A percentile compares a stretch with the other conserved stretches of the same genome.
Conservation (phyloP, 1,284 basidiomycete genomes). For the Moesziomyces globuligerus region DNA sequence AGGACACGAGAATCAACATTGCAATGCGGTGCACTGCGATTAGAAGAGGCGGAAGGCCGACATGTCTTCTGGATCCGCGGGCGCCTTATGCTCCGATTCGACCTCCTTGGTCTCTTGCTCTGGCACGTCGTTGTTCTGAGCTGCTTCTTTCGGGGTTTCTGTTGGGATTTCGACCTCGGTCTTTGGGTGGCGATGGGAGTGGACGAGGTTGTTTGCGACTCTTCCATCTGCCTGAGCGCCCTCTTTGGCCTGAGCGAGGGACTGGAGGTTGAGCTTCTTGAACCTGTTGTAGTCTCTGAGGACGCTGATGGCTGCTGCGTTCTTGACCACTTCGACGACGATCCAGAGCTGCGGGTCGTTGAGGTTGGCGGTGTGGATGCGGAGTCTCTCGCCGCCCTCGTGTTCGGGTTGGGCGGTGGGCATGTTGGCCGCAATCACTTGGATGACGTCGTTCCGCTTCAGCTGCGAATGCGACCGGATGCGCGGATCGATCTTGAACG, state of each 20-base stretch:
- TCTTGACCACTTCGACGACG: slow-evolving; percentile 57
- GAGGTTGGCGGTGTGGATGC: slow-evolving; percentile 52
- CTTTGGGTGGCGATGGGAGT: too few relatives aligned
- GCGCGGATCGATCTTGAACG: slow-evolving; percentile 59
- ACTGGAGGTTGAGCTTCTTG: slow-evolving; percentile 55
- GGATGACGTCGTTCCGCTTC: slow-evolving; percentile 51
- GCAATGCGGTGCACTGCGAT: too few relatives aligned
- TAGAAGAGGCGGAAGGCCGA: too few relatives aligned
- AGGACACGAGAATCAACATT: too few relatives aligned
- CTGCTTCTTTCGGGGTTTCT: too few relatives aligned
- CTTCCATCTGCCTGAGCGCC: too few relatives aligned
- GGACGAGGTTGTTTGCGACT: too few relatives aligned
- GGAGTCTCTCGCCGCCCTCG: slow-evolving; percentile 6
- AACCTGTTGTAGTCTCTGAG: slow-evolving; percentile 44
- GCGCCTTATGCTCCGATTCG: too few relatives aligned
- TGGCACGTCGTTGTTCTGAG: too few relatives aligned
- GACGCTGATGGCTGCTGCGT: slow-evolving; percentile 54
- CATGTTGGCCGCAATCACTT: slow-evolving; percentile 45
- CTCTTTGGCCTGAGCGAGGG: slow-evolving; percentile 17
- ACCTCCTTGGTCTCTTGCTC: too few relatives aligned
- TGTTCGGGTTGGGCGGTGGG: slow-evolving; percentile 16
- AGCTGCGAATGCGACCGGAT: slow-evolving; percentile 55
- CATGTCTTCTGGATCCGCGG: too few relatives aligned
- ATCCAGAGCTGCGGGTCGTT: slow-evolving; percentile 50
- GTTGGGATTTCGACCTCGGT: too few relatives aligned